Evolutionary conservation across 2,329 filamentous ascomycete species (phyloP).

Genomic region (Cladophialophora carrionii): DNA sequence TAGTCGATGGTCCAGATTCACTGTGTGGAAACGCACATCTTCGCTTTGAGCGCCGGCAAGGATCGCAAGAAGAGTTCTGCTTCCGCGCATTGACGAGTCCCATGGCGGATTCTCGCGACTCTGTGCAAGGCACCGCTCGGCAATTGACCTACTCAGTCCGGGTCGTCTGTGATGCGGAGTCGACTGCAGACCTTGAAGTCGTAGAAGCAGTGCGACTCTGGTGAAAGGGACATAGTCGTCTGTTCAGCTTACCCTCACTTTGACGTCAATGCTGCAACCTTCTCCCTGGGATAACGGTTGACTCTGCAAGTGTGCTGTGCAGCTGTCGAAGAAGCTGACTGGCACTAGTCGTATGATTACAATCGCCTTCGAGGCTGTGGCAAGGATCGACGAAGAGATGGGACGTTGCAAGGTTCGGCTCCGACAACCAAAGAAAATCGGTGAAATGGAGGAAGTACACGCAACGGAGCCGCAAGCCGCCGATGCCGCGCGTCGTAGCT

Average conservation of each 20-base stretch:
- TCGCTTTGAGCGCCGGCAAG: constrained; percentile 27
- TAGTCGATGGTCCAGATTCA: constrained; percentile 1
- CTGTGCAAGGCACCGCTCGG: neutral
- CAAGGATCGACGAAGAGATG: neutral
- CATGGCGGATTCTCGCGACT: neutral
- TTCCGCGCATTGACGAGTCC: constrained; percentile 5
- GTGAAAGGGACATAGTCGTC: neutral
- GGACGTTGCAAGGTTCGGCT: constrained; percentile 1
- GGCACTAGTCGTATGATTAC: neutral
- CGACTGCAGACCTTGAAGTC: neutral
- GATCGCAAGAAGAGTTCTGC: constrained; percentile 33
- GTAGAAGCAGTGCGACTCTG: neutral
- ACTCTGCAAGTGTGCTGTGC: neutral
- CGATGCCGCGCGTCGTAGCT: neutral
- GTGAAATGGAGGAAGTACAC: neutral
- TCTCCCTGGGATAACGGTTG: neutral
- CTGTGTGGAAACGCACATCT: constrained; percentile 17
- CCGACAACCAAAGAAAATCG: constrained; percentile 4
- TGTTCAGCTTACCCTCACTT: neutral
- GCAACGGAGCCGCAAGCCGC: neutral
- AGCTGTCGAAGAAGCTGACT: neutral
- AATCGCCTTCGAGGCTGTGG: neutral
- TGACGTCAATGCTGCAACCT: neutral
- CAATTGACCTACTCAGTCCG: neutral
- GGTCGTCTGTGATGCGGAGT: neutral